These are phyloP conservation scores for Fusarium globosum DNA, from an alignment of 2,329 filamentous ascomycete genomes.

Conservation along the genomic window DNA sequence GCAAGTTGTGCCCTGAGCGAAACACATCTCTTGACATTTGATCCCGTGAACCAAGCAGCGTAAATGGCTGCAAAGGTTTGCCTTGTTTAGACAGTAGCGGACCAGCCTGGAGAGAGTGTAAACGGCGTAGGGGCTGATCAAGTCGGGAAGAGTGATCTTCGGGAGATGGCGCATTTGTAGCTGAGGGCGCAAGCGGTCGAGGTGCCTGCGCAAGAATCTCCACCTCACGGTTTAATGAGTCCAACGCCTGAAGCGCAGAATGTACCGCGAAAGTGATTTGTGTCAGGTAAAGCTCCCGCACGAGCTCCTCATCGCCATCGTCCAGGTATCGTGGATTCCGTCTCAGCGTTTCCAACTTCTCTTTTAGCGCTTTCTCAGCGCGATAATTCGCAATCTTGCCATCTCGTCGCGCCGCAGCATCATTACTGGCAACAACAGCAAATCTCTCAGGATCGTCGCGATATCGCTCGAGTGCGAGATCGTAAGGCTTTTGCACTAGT, in stretches of 20 bases:
- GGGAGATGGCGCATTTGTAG: conserved; percentile 57
- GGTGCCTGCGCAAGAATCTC: conserved; percentile 84
- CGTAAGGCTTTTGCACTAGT: conserved; percentile 73
- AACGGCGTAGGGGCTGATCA: conserved; percentile 70
- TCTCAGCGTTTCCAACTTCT: conserved; percentile 74
- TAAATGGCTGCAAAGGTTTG: conserved; percentile 91
- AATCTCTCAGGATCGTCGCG: conserved; percentile 78
- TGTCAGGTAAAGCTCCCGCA: conserved; percentile 81
- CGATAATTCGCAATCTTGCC: conserved; percentile 88
- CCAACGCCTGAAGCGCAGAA: conserved; percentile 86
- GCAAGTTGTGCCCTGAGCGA: conserved; percentile 88
- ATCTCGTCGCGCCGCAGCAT: conserved; percentile 76
- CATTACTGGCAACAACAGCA: conserved; percentile 71
- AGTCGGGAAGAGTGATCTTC: conserved; percentile 74
- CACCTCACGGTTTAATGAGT: conserved; percentile 85
- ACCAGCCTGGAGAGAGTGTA: conserved; percentile 65
- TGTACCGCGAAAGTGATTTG: conserved; percentile 79
- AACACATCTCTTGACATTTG: conserved; percentile 86
- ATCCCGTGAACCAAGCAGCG: conserved; percentile 80
- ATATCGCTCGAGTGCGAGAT: conserved; percentile 78
- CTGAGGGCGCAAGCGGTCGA: conserved; percentile 59
- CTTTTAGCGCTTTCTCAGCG: conserved; percentile 85
- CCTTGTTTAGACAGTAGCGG: conserved; percentile 83
- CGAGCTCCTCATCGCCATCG: conserved; percentile 83
- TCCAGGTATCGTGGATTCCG: conserved; percentile 63